Evolutionary conservation across 495 filamentous ascomycete species (phyloP).

Genomic region (Hypoxylon perforatum): DNA sequence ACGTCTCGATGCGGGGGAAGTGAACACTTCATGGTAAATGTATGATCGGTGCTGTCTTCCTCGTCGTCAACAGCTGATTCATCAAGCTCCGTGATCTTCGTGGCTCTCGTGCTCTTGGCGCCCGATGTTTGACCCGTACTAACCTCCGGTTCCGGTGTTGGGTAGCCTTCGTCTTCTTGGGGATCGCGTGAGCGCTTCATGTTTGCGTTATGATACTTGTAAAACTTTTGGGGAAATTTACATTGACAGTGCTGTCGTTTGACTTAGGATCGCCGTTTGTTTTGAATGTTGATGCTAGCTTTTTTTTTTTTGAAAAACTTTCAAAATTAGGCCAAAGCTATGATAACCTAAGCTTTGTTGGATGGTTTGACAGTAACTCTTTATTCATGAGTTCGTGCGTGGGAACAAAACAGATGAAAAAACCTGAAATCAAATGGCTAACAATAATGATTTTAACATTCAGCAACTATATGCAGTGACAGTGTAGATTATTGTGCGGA

Average conservation of each 20-base stretch:
- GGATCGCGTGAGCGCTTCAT: slow-evolving; percentile 67
- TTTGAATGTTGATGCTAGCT: neutral
- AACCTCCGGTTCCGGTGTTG: slow-evolving; percentile 30
- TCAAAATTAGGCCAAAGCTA: neutral
- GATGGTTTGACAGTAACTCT: no score
- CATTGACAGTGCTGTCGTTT: slow-evolving; percentile 30
- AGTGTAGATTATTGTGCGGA: no score
- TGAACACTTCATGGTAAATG: slow-evolving; percentile 74
- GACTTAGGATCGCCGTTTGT: neutral
- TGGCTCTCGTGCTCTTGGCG: slow-evolving; percentile 32
- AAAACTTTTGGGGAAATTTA: slow-evolving; percentile 45
- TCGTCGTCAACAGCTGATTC: slow-evolving; percentile 45
- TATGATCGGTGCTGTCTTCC: slow-evolving; percentile 29
- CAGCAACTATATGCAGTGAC: no score
- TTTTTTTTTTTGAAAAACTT: neutral
- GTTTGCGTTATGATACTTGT: slow-evolving; percentile 28
- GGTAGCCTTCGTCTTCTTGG: slow-evolving; percentile 52
- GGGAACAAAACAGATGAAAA: no score
- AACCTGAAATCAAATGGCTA: no score
- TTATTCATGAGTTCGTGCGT: no score
- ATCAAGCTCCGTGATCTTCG: slow-evolving; percentile 59
- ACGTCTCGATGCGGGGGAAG: slow-evolving; percentile 81
- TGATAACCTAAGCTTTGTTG: no score
- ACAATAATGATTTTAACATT: no score
- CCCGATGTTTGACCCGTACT: slow-evolving; percentile 21